Conservation (phyloP, 2,329 filamentous ascomycete genomes). For the Pseudocercospora cruenta region DNA sequence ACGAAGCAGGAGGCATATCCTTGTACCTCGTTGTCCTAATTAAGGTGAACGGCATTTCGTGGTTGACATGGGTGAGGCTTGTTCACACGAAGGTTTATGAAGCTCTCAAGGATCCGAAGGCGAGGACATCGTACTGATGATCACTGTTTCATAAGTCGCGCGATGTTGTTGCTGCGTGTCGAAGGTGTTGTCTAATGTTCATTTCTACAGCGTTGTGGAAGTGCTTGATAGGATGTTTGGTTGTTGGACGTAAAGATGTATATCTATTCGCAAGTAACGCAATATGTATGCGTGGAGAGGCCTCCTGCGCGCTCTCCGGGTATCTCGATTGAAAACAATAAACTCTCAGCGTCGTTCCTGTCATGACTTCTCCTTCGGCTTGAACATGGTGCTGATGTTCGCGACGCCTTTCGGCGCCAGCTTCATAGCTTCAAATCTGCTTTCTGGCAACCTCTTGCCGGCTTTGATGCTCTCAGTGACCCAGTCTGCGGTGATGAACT, state of each 20-base stretch:
- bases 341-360: neutral
- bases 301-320: slow-evolving; percentile 7
- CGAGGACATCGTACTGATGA: neutral
- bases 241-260: neutral
- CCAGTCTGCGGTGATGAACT: slow-evolving; percentile 83
- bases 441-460: slow-evolving; percentile 74
- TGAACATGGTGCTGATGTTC: slow-evolving; percentile 58
- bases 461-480: slow-evolving; percentile 80
- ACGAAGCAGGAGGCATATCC: neutral
- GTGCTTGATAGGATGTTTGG: neutral
- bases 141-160: neutral
- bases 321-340: slow-evolving; percentile 18
- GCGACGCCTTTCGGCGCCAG: slow-evolving; percentile 65
- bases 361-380: slow-evolving; percentile 20
- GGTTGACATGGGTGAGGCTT: neutral
- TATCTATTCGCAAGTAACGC: neutral
- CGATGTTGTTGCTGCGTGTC: neutral
- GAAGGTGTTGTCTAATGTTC: neutral
- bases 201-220: neutral
- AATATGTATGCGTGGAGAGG: slow-evolving; percentile 14
- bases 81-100: neutral
- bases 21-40: neutral
- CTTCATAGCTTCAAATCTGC: slow-evolving; percentile 67
- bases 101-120: neutral
- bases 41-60: neutral